phyloP scores from a whole-genome alignment of 176 grass and related monocot genomes.

The Triticum turgidum region DNA sequence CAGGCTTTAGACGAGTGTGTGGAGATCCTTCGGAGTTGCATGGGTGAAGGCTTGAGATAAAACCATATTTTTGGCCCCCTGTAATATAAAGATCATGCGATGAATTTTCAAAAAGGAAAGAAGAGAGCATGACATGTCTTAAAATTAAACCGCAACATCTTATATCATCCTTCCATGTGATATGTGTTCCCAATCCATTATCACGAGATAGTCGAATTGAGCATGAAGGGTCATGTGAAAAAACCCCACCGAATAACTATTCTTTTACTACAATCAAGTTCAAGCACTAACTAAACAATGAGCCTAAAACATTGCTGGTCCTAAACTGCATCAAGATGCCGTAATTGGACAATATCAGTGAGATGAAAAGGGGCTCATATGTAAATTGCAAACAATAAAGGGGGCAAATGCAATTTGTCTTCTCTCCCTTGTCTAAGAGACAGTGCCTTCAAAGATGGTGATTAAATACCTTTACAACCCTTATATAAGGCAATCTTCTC shows the following conservation, averaged over 20 bases:
- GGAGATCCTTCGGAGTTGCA: not conserved
- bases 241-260: not conserved
- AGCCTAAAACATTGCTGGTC: not conserved
- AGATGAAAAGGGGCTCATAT: not conserved
- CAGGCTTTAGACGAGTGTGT: not conserved
- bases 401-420: not conserved
- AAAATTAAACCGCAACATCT: not conserved
- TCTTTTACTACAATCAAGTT: not conserved
- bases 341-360: too few relatives aligned
- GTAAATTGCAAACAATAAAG: not conserved
- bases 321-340: not conserved
- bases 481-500: constrained; percentile 39
- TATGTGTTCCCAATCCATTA: not conserved
- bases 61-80: not conserved
- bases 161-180: not conserved
- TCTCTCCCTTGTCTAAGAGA: not conserved
- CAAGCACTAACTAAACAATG: not conserved
- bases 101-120: not conserved
- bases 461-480: not conserved
- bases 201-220: not conserved
- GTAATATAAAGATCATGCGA: not conserved
- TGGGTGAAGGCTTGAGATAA: not conserved
- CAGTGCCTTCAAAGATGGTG: not conserved
- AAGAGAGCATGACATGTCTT: not conserved
- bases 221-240: too few relatives aligned